Evolutionary conservation across 2,329 filamentous ascomycete genomes (phyloP), one percentile per base, ranked within the genome.

Genomic region (Lecanicillium sp.): DNA sequence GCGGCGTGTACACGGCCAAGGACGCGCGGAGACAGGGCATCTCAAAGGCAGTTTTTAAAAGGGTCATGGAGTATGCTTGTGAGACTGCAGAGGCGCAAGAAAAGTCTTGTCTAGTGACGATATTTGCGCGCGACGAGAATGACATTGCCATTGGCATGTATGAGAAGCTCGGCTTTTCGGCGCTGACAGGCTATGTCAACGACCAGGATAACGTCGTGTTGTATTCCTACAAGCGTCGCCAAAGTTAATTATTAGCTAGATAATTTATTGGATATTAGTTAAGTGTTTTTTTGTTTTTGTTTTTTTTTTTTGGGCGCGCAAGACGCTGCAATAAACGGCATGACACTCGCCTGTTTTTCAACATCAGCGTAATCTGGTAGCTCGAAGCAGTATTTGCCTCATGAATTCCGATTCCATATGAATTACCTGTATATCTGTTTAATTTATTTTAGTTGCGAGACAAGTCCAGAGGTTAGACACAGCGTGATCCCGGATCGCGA

Each of bases 141-240:
- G 33, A 30, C 15, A 17, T 38, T 1, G 46, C 46, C 14, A 30
- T 48, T 17, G 39, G 30, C 12, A 48, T 48, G 39, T 48, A 48
- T 10, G 12, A 19, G n/a, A 33, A 36, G 14, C 23, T 43, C 23
- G 46, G 46, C 10, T 48, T 48, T 12, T 10, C 27, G 17, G 24
- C 27, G 19, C 4, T 44, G 39, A 20, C 27, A 9, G 27, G 33
- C 32, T 37, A 38, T 7, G 33, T 24, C 8, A 15, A 63, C 30
- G 30, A 38, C 5, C 19, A 49, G 17, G 23, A 40, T n/a, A 24
- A 51, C 20, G 23, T 19, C 37, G 32, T 44, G 32, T 17, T 49
- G 24, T 38, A 44, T 24, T 36, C 44, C 39, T 44, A 35, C 21
- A 42, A 17, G 33, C 37, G 11, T 3, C 15, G 26, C 7, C 7